Evolutionary conservation across 345 rosid genomes (phyloP), one percentile per base, ranked within the genome.

Genomic region (Toxicodendron radicans): DNA sequence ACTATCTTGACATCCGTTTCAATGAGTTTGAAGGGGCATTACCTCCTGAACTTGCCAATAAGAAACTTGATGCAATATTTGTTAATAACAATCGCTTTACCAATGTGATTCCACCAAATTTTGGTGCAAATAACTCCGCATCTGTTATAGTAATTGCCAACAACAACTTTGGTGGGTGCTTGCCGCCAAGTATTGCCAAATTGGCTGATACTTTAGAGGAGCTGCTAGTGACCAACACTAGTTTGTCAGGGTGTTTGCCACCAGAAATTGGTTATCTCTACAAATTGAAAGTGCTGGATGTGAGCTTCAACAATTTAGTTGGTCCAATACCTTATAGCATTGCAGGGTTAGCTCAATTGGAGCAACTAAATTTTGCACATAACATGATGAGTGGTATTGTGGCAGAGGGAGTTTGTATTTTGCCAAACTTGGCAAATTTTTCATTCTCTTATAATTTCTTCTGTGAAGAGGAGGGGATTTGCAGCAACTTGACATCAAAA

Each of bases 301-400:
- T 92, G 46, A 92, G 98, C 85, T 38, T 71, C 68, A 95, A 95
- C 81, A 83, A 84, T 16, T 46, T 91, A 10, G 91, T 87, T 32
- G 97, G 99, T 67, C 89, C 94, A 21, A 83, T 95, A 46, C 97
- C 99, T 63, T 95, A 95, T 71, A 95, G 97, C 78, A 64, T 95
- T 10, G 85, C 92, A 0, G 99, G 97, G 38, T 73, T 95, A 48
- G 84, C 89, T 32, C 92, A 89, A 54, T 68, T 95, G 75, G 97
- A 95, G 85, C 87, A 61, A 65, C 78, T 95, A 32, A 88, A 92
- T 68, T 65, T 92, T 4, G 97, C 78, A 1, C 88, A 95, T 48
- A 95, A 95, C 83, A 76, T 79, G 91, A 79, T 95, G 86, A 85
- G 78, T 10, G 97, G 97, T 27, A 23, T 78, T 52, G 86, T 95